Base-by-base conservation (phyloP, 2,329 filamentous ascomycete species). In the Thielaviopsis populi region DNA sequence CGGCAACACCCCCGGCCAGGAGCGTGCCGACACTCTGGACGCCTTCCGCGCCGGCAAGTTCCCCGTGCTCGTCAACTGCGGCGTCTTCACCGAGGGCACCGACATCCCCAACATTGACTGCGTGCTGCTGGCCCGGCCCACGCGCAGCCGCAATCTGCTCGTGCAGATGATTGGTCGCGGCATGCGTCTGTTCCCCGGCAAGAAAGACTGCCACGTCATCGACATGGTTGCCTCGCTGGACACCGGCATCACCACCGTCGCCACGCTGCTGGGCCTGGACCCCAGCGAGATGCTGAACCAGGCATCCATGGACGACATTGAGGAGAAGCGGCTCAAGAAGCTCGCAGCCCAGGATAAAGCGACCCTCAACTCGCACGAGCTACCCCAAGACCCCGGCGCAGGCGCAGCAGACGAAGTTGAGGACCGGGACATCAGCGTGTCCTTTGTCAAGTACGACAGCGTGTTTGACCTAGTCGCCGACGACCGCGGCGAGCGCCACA, bases 61-160 rank as follows among this genome's bases (percentile, higher is more conserved):
- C 67, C 89, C 90, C 0, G 89, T 99, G 0, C 79, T 99, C 15
- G 76, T 99, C 61, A 99, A 99, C 72, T 97, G 94, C 71, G 91
- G 91, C 8, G 88, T 99, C 48, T 97, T 96, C 70, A 97, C 92
- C 0, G 94, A 99, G 75, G 94, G 94, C 1, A 99, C 94, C 0
- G 94, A 99, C 70, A 96, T 99, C 40, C 94, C 95, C 5, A 96
- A 95, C 72, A 89, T 99, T 68, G 94, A 99, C 75, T 97, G 94
- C 71, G 83, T 99, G 27, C 72, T 99, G 8, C 80, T 99, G 8
- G 91, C 88, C 2, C 80, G 94, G 27, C 94, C 94, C 0, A 99
- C 94, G 1, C 85, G 86, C 69, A 97, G 94, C 17, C 84, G 88
- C n/a, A 97, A 96, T 69, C 77, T 99, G 1, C 82, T 99, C 1